A percentile compares a stretch with the other conserved stretches of the same genome.
Evolutionary conservation across 495 filamentous ascomycete genomes (phyloP).

Genomic region (Penicillium canescens): DNA sequence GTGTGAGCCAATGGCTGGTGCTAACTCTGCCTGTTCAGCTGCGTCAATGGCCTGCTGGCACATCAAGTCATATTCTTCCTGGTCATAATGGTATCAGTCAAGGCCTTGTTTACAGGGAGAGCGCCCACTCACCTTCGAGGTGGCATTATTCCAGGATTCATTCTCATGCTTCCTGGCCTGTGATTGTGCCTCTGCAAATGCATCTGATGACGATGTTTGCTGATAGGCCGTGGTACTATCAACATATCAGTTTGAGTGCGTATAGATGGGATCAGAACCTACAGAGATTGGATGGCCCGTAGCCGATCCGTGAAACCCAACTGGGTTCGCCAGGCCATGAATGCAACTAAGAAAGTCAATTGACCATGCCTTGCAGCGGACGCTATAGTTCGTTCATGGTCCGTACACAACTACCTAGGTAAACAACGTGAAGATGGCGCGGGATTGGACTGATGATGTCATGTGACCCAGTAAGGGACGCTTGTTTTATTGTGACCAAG

Average conservation of each 20-base stretch:
- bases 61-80: constrained; percentile 50
- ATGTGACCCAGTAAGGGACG: constrained; percentile 14
- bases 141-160: constrained; percentile 41
- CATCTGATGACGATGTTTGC: constrained; percentile 33
- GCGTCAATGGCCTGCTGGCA: constrained; percentile 45
- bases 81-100: constrained; percentile 1
- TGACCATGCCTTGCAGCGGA: background rate
- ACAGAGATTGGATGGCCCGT: constrained; percentile 48
- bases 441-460: constrained; percentile 16
- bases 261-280: constrained; percentile 12
- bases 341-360: constrained; percentile 3
- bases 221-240: constrained; percentile 49
- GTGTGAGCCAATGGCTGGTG: constrained; percentile 18
- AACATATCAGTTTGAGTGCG: constrained; percentile 10
- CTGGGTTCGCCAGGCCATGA: constrained; percentile 43
- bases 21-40: constrained; percentile 25
- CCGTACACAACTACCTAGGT: no score
- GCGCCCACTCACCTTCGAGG: constrained; percentile 34
- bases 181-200: constrained; percentile 43
- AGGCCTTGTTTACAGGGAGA: background rate
- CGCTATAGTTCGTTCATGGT: background rate
- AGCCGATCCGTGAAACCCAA: constrained; percentile 56
- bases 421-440: background rate
- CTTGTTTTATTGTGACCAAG: background rate
- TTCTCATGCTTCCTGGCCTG: constrained; percentile 40